Base-by-base conservation (phyloP, 2,329 filamentous ascomycete species). In the Cercospora sojina region DNA sequence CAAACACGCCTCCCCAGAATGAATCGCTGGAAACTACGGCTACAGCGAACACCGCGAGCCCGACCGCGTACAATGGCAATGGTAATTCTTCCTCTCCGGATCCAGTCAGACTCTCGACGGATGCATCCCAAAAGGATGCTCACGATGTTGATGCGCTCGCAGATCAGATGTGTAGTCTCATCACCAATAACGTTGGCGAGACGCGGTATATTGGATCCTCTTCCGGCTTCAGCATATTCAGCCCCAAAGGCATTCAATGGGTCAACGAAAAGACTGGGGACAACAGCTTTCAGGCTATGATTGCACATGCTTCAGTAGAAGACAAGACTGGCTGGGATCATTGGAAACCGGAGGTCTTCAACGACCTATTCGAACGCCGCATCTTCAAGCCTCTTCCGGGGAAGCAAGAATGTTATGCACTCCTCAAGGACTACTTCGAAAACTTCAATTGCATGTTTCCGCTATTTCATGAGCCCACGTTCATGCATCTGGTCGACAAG, bases 401-500 rank as follows among this genome's bases (percentile, higher is more conserved):
- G 0, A 96, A 96, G 78, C 84, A 88, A n/a, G 93, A 97, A 80
- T 92, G 93, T 0, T 79, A 96, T 68, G 96, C 92, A 1, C 82
- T 98, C 41, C 87, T 97, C 67, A 92, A 91, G 78, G 95, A 99
- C 78, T 99, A 90, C 76, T 99, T 99, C 72, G 92, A 96, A 75
- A 97, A 97, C 80, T 98, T 99, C 85, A 99, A 99, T 82, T 95
- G 92, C 87, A 94, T 98, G 87, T 97, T 98, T 76, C 95, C 95
- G 5, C 84, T 99, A 3, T 99, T 97, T 75, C 95, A 99, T 78
- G 93, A 97, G 78, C 93, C 94, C 1, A 98, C 95, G 0, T 99
- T 99, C 76, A 98, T 98, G 92, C 93, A 97, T 76, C 84, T 98
- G 5, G 93, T 97, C 32, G 93, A 98, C 75, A 88, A 91, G 72